Evolutionary conservation across 192 early-diverging fungal species (phyloP).

Genomic region (Phlyctochytrium arcticum): DNA sequence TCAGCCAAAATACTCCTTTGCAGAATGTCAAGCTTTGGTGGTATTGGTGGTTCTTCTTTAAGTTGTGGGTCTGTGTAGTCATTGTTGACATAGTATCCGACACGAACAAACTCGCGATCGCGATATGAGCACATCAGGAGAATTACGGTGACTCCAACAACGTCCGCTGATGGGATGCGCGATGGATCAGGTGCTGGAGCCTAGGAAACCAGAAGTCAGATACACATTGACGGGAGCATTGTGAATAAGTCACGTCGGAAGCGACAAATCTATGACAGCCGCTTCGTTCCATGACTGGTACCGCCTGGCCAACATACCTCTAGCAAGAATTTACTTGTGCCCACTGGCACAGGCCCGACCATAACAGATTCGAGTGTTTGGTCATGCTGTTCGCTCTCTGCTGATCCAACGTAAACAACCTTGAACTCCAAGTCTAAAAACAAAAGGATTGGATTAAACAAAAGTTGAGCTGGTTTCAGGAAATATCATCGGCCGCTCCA

Average conservation of each 20-base stretch:
- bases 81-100: conserved; percentile 98
- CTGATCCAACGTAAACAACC: conserved; percentile 85
- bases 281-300: too few species aligned
- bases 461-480: background rate
- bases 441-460: background rate
- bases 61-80: conserved; percentile 84
- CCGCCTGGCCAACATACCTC: conserved; percentile 48
- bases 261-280: background rate
- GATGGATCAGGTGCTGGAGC: conserved; percentile 57
- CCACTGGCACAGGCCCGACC: conserved; percentile 94
- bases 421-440: conserved; percentile 89
- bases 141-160: conserved; percentile 87
- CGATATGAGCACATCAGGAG: conserved; percentile 86
- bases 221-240: background rate
- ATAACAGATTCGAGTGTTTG: conserved; percentile 92
- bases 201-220: conserved; percentile 17
- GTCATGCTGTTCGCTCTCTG: conserved; percentile 78
- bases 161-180: conserved; percentile 72
- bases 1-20: conserved; percentile 85
- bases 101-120: conserved; percentile 89
- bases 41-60: conserved; percentile 67
- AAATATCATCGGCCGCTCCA: background rate
- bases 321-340: conserved; percentile 91
- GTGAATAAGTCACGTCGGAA: too few species aligned
- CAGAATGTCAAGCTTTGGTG: conserved; percentile 67